Base-by-base conservation (phyloP, 1,284 basidiomycete species). In the Thecaphora frezii region DNA sequence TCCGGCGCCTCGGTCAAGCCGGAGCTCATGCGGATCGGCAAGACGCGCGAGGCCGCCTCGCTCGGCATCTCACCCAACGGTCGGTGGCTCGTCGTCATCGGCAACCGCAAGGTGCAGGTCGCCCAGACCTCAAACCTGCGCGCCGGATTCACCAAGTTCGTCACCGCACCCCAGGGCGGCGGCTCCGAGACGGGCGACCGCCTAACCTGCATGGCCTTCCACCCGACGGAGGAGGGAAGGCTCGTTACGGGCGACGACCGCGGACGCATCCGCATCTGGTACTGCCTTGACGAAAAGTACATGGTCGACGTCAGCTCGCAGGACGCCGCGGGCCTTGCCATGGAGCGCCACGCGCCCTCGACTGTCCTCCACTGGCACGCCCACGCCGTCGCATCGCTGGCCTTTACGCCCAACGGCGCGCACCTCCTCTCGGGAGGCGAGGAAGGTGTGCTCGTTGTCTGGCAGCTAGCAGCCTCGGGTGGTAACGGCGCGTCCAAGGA, bases 321-420 rank as follows among this genome's bases (percentile, higher is more conserved):
- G 79, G 85, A 39, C 1, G 44, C 22, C 22, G 41, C 36, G 24
- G 26, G 36, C 42, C 41, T 24, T 14, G 37, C 45, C 5, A 49
- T 63, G 52, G 64, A 59, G 40, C 56, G 54, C 41, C 51, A 70
- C 38, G 61, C 88, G 1, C 88, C 91, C 59, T 94, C 92, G 1
- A 89, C 90, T 1, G 86, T 87, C 5, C 81, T 97, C 45, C 94
- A 97, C 80, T 99, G 96, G 96, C 96, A 99, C 77, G 89, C 94
- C 0, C 93, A 98, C 78, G 86, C 91, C 5, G 91, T 98, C n/a
- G 87, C 89, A 2, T 89, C 90, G 1, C 81, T 99, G 24, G 83
- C 88, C 0, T 99, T 97, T 79, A 91, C 92, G 0, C 81, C 87
- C 2, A 93, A 93, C 66, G 96, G 96, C 14, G 89, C 91, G 2